Conservation (phyloP, 2,329 filamentous ascomycete genomes). For the Elsinoe perseae region DNA sequence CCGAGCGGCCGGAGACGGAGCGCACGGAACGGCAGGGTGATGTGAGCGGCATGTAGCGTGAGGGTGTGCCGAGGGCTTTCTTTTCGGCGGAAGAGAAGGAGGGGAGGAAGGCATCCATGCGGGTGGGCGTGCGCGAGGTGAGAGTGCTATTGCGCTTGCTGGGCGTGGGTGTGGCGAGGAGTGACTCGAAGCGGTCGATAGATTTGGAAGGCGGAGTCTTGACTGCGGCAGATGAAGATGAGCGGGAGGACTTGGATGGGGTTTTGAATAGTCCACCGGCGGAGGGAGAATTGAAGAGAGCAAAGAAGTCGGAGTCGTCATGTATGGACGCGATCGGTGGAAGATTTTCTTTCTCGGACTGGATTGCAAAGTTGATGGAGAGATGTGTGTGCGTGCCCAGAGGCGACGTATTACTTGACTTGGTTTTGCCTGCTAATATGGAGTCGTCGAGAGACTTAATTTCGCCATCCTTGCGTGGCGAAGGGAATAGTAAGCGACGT, state of each 20-base stretch:
- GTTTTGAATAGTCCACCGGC: conserved; percentile 47
- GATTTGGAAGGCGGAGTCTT: conserved; percentile 56
- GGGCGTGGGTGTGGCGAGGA: conserved; percentile 41
- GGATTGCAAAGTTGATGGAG: conserved; percentile 32
- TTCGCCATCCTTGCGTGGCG: conserved; percentile 58
- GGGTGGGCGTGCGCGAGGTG: conserved; percentile 25
- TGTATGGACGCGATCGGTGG: conserved; percentile 35
- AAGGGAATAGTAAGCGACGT: conserved; percentile 67
- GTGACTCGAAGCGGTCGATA: conserved; percentile 29
- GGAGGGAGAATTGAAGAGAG: conserved; percentile 54
- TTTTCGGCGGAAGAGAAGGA: conserved; percentile 27
- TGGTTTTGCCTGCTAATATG: conserved; percentile 22
- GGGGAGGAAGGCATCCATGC: conserved; percentile 31
- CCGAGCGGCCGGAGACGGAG: conserved; percentile 29
- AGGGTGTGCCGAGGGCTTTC: conserved; percentile 16
- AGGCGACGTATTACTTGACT: conserved; percentile 18
- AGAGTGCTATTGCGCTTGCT: conserved; percentile 29
- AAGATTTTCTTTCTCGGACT: conserved; percentile 52
- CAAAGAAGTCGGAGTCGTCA: conserved; percentile 47
- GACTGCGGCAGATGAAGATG: conserved; percentile 46
- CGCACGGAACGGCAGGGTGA: conserved; percentile 32
- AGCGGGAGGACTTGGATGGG: conserved; percentile 43
- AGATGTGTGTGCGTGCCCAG: conserved; percentile 14
- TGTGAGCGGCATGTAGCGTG: conserved; percentile 14
- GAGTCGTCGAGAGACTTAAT: conserved; percentile 54